These are phyloP conservation scores for Penicillium sp. DNA, from an alignment of 2,329 filamentous ascomycete genomes.

Conservation along the genomic window DNA sequence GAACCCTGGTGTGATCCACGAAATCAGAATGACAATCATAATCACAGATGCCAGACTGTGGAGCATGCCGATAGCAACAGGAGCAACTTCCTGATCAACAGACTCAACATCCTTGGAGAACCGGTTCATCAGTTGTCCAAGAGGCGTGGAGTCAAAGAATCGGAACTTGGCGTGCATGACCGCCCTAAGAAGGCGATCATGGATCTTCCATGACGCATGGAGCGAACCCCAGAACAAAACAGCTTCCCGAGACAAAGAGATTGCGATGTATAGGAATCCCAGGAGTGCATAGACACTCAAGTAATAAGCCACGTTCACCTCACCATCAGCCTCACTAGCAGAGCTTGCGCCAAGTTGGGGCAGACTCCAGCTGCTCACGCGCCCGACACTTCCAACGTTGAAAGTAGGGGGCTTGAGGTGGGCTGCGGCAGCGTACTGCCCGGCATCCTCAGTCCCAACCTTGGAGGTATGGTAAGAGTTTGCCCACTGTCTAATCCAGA, in stretches of 20 bases:
- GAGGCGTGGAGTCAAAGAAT: slow-evolving; percentile 94
- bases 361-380: slow-evolving; percentile 32
- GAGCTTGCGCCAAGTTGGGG: slow-evolving; percentile 30
- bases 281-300: slow-evolving; percentile 78
- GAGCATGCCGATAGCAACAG: slow-evolving; percentile 76
- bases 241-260: slow-evolving; percentile 78
- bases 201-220: slow-evolving; percentile 80
- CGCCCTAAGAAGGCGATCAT: slow-evolving; percentile 72
- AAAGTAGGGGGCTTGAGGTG: slow-evolving; percentile 40
- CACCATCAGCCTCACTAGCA: slow-evolving; percentile 26
- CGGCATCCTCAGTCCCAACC: slow-evolving; percentile 30
- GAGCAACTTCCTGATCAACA: slow-evolving; percentile 92
- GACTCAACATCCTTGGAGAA: slow-evolving; percentile 98
- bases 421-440: slow-evolving; percentile 44
- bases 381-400: slow-evolving; percentile 38
- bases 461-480: slow-evolving; percentile 71
- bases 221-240: slow-evolving; percentile 92
- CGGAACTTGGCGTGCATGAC: slow-evolving; percentile 90
- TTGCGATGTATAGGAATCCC: slow-evolving; percentile 72
- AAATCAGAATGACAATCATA: slow-evolving; percentile 85
- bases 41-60: slow-evolving; percentile 68
- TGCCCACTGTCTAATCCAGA: slow-evolving; percentile 95
- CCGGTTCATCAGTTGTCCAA: slow-evolving; percentile 95
- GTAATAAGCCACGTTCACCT: slow-evolving; percentile 82
- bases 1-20: slow-evolving; percentile 85